Percentiles rank a stretch among this genome's conserved stretches.
Evolutionary conservation across 148 eudicot species (phyloP).

Genomic region (Polygonum aviculare): DNA sequence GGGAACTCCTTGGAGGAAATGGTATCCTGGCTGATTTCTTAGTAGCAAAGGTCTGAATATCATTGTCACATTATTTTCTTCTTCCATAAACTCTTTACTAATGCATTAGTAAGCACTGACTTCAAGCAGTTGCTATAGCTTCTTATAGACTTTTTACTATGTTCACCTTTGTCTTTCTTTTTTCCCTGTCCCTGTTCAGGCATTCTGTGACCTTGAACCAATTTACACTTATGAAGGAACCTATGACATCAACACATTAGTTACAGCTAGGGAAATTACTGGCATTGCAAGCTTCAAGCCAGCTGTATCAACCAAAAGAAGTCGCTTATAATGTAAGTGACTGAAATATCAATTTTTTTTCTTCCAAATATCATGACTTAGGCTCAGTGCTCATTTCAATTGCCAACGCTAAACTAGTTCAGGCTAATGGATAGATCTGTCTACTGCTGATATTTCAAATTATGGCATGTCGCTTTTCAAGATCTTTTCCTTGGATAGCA

Average conservation of each 20-base stretch:
- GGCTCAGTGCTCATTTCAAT: neutral
- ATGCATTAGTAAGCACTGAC: neutral
- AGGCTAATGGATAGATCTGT: neutral
- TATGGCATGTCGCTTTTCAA: neutral
- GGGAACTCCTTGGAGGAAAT: slow-evolving; percentile 92
- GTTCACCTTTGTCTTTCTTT: neutral
- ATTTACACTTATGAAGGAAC: slow-evolving; percentile 93
- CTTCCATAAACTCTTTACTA: neutral
- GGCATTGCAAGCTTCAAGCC: slow-evolving; percentile 87
- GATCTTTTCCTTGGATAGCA: neutral
- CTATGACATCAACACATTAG: slow-evolving; percentile 84
- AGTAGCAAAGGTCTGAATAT: slow-evolving; percentile 67
- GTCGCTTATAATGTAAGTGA: slow-evolving; percentile 48
- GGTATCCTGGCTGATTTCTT: slow-evolving; percentile 82
- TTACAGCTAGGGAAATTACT: slow-evolving; percentile 77
- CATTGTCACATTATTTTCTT: neutral
- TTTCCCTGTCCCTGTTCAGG: slow-evolving; percentile 29
- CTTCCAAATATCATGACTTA: too few species aligned
- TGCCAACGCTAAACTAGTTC: neutral
- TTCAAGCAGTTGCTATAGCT: neutral
- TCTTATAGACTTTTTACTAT: neutral
- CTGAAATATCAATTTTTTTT: neutral
- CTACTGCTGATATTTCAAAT: neutral
- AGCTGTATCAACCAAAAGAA: slow-evolving; percentile 28
- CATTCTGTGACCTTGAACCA: slow-evolving; percentile 88